These are phyloP conservation scores for Peronospora belbahrii DNA, from an alignment of 352 stramenopile species.

Conservation along the genomic window DNA sequence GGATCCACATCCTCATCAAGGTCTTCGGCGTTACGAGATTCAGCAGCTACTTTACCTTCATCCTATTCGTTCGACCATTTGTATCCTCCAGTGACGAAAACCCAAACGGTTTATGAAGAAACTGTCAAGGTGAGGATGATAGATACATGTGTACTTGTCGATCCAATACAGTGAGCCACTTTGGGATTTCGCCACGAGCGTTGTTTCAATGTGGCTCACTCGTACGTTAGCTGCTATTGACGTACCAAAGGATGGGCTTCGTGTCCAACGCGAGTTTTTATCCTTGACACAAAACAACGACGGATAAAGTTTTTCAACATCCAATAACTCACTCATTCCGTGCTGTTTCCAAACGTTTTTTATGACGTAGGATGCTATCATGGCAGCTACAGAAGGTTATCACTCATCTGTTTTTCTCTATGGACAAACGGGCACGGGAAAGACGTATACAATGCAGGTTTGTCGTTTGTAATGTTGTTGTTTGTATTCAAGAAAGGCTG, in stretches of 20 bases:
- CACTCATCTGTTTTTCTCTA: conserved; percentile 89
- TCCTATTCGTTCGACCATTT: conserved; percentile 86
- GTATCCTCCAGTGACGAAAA: conserved; percentile 61
- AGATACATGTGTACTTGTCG: too few relatives aligned
- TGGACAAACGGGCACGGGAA: conserved; percentile 86
- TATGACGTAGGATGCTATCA: conserved; percentile 43
- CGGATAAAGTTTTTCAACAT: too few relatives aligned
- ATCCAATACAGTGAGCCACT: conserved; percentile 1
- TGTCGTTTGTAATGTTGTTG: conserved; percentile 1
- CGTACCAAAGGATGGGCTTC: conserved; percentile 21
- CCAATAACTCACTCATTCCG: neutral
- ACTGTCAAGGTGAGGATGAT: conserved; percentile 55
- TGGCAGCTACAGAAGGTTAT: conserved; percentile 66
- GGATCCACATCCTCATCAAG: conserved; percentile 34
- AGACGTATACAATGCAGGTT: conserved; percentile 80
- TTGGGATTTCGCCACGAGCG: neutral
- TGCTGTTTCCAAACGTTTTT: neutral
- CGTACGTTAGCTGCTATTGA: conserved; percentile 14
- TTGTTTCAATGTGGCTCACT: neutral
- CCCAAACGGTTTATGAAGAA: conserved; percentile 78
- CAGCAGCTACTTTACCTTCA: conserved; percentile 40
- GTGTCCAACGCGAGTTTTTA: conserved; percentile 10
- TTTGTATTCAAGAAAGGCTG: neutral
- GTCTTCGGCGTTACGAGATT: conserved; percentile 16
- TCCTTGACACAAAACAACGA: conserved; percentile 9